Base-by-base conservation (phyloP, 257 asterid species). In the Capsicum baccatum region DNA sequence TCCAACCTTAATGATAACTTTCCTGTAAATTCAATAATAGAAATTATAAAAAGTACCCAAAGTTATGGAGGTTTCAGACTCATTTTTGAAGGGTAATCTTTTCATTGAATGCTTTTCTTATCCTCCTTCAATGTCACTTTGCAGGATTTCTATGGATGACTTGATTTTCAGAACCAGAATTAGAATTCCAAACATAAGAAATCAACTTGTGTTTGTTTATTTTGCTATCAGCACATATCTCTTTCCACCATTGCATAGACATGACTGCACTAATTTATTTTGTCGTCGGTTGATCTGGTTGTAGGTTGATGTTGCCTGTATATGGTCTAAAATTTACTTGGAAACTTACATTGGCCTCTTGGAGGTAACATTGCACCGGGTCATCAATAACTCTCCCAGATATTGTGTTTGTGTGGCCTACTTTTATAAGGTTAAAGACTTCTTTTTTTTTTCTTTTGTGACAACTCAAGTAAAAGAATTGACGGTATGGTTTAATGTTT, bases 301-400 rank as follows among this genome's bases (percentile, higher is more conserved):
- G 88, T 87, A 96, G 98, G 97, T 91, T 94, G 94, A 85, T 85
- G 89, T 94, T 93, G 89, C 93, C 97, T 17, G 42, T 86, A 87
- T 86, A 64, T 50, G 86, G 88, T 84, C 90, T 26, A 2, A 26
- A 26, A 26, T 26, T 26, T 26, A 26, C 33, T 26, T 26, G 33
- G 2, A 26, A 26, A 26, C 33, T 26, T 26, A 26, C 33, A 2
- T 26, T 26, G 33, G 33, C 33, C 33, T 26, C 33, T 26, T 26
- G 33, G 33, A 26, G 33, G 33, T 26, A 26, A 26, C 33, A 1
- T 26, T 26, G 33, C 33, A 26, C 33, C 33, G 33, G 33, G 33
- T 26, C 33, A 26, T 26, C 33, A 26, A 26, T 26, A 26, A 26
- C 33, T 26, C 33, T 26, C 33, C 33, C 33, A 26, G 2, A 26